phyloP scores from a whole-genome alignment of 345 rosid species.

The Eucalyptus tenuipes region DNA sequence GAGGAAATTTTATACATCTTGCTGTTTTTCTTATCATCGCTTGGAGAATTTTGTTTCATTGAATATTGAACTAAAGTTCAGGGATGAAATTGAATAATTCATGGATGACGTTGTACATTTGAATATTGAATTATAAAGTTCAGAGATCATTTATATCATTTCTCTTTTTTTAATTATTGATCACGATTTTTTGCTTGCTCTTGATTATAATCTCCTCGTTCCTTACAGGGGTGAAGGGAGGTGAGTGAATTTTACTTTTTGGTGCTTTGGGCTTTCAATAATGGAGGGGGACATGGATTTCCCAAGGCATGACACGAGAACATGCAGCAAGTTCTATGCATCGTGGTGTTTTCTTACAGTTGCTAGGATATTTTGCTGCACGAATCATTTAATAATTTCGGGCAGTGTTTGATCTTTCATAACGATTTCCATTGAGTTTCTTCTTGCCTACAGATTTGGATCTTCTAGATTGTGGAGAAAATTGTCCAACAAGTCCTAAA shows the following conservation, averaged over 20 bases:
- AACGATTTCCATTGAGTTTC: background rate
- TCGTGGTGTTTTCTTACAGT: background rate
- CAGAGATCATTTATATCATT: no score
- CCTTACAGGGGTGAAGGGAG: fast-evolving
- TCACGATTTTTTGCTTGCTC: no score
- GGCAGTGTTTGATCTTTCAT: background rate
- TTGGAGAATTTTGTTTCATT: no score
- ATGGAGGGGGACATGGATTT: background rate
- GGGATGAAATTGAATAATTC: no score
- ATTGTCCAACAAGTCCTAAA: no score
- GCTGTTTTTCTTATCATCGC: no score
- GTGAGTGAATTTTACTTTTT: background rate
- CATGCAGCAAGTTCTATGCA: fast-evolving
- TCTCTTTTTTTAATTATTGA: no score
- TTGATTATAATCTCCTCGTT: no score
- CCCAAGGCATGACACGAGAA: background rate
- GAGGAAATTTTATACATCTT: no score
- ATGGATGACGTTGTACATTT: no score
- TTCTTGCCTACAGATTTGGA: background rate
- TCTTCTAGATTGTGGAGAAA: no score
- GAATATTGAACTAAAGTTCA: no score
- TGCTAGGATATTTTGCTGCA: fast-evolving
- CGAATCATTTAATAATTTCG: background rate
- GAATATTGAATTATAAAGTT: fast-evolving
- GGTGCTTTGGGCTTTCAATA: background rate